A percentile compares a stretch with the other conserved stretches of the same genome.
phyloP scores from a whole-genome alignment of 768 basidiomycete species.

The Dictyophora rubrovolvata region DNA sequence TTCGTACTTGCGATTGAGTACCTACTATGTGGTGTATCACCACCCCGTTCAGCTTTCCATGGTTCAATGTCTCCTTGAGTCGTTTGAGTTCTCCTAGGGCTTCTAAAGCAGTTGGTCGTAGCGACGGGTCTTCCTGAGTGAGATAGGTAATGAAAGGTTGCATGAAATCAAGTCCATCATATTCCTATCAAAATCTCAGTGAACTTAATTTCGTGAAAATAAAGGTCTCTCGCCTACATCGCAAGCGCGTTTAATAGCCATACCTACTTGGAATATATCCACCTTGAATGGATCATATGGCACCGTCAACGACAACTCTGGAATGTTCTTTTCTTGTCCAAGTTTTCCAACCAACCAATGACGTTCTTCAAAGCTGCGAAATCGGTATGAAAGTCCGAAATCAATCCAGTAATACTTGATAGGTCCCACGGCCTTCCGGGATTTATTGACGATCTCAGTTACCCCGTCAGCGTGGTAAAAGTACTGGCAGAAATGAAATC shows the following conservation, averaged over 20 bases:
- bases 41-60: too few species aligned
- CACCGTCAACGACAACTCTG: slow-evolving; percentile 11
- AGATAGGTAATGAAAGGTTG: slow-evolving; percentile 17
- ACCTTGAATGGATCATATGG: slow-evolving; percentile 19
- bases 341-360: slow-evolving; percentile 9
- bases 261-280: slow-evolving; percentile 13
- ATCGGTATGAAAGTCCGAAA: slow-evolving; percentile 17
- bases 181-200: not conserved
- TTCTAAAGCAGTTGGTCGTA: slow-evolving; percentile 18
- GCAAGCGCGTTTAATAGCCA: not conserved
- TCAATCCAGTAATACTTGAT: slow-evolving; percentile 20
- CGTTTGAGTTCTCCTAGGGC: not conserved
- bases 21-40: too few species aligned
- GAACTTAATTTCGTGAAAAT: too few species aligned
- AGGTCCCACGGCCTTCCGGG: not conserved
- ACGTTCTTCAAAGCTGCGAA: not conserved
- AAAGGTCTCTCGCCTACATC: too few species aligned
- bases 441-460: too few species aligned
- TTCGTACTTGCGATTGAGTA: too few species aligned
- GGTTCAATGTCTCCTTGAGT: too few species aligned
- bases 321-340: slow-evolving; percentile 13
- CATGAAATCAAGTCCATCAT: not conserved
- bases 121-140: slow-evolving; percentile 17
- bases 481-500: slow-evolving; percentile 12
- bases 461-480: too few species aligned